A percentile compares a stretch with the other conserved stretches of the same genome.
Conservation (phyloP, 2,329 filamentous ascomycete species). For the Microthyrium microscopicum region DNA sequence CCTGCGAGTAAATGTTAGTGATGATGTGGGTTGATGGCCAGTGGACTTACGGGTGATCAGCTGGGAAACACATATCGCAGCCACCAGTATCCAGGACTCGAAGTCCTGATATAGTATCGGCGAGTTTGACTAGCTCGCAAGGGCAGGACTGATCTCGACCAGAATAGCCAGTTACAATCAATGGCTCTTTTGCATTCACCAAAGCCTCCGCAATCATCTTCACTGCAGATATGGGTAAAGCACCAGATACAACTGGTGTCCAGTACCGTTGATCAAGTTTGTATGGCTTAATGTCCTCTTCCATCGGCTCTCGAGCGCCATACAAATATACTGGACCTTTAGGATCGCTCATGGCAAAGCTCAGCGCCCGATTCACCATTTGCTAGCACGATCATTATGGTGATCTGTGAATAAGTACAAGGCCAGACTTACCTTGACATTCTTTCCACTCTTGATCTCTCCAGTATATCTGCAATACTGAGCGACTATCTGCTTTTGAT, state of each 20-base stretch:
- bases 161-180: conserved; percentile 54
- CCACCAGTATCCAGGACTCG: conserved; percentile 61
- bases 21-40: background rate
- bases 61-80: conserved; percentile 68
- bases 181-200: conserved; percentile 44
- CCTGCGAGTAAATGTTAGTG: background rate
- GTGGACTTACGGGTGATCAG: conserved; percentile 22
- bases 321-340: conserved; percentile 66
- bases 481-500: conserved; percentile 62
- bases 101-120: conserved; percentile 49
- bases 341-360: conserved; percentile 63
- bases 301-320: conserved; percentile 64
- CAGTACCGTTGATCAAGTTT: conserved; percentile 51
- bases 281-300: conserved; percentile 53
- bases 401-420: background rate
- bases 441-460: conserved; percentile 70
- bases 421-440: conserved; percentile 42
- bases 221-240: conserved; percentile 37
- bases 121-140: conserved; percentile 46
- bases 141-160: conserved; percentile 52
- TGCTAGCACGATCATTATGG: conserved; percentile 28
- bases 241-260: conserved; percentile 53
- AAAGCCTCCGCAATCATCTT: conserved; percentile 45
- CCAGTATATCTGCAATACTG: conserved; percentile 76
- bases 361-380: conserved; percentile 69